Evolutionary conservation across 1,284 basidiomycete species (phyloP).

Genomic region (Entoloma clypeatum): DNA sequence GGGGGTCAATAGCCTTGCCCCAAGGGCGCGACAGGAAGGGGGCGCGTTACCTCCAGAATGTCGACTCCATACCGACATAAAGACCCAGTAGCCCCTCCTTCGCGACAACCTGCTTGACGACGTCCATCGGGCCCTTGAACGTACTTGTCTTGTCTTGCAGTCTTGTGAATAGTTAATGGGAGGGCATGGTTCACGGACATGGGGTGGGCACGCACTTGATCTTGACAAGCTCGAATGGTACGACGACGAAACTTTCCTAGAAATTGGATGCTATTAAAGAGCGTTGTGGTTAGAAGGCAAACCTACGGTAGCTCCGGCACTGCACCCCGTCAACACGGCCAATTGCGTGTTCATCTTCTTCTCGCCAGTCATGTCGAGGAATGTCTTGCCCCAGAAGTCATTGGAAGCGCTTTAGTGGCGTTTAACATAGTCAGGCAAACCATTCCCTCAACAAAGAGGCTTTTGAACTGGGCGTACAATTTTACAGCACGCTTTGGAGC

Average conservation of each 20-base stretch:
- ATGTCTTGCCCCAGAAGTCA: constrained; percentile 93
- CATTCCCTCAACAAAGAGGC: constrained; percentile 8
- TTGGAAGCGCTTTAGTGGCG: constrained; percentile 68
- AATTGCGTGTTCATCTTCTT: constrained; percentile 85
- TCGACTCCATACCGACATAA: constrained; percentile 92
- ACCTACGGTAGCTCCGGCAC: constrained; percentile 82
- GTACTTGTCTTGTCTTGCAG: constrained; percentile 90
- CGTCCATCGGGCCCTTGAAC: constrained; percentile 89
- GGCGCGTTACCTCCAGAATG: constrained; percentile 79
- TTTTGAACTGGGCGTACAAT: constrained; percentile 58
- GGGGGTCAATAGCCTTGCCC: not conserved
- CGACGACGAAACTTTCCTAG: constrained; percentile 84
- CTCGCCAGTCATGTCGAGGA: constrained; percentile 57
- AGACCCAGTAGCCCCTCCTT: constrained; percentile 82
- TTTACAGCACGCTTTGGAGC: constrained; percentile 98
- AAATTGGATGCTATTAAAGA: too few relatives aligned
- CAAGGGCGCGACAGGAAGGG: constrained; percentile 1
- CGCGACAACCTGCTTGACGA: constrained; percentile 74
- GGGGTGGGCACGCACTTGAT: constrained; percentile 57
- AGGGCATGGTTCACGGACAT: constrained; percentile 1
- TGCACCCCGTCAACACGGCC: constrained; percentile 88
- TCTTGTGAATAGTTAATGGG: constrained; percentile 35
- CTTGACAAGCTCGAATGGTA: constrained; percentile 97
- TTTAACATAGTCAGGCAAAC: too few relatives aligned
- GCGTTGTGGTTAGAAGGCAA: not conserved